phyloP scores from a whole-genome alignment of 768 basidiomycete genomes.

The Crucibulum laeve region DNA sequence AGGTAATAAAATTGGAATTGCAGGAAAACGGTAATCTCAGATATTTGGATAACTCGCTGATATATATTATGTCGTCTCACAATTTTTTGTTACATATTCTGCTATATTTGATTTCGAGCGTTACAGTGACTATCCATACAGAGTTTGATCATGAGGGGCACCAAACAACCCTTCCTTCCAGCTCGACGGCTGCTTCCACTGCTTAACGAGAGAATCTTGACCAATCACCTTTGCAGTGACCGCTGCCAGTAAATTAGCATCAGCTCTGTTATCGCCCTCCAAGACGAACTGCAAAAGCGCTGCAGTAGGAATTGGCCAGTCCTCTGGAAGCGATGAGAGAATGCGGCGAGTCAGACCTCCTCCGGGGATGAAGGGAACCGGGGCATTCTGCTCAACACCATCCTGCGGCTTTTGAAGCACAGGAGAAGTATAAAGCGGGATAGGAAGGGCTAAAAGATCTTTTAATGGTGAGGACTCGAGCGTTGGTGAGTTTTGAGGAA shows the following conservation, averaged over 20 bases:
- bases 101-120: conserved; percentile 5
- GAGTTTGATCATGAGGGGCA: conserved; percentile 64
- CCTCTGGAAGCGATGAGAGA: conserved; percentile 48
- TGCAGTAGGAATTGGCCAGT: conserved; percentile 50
- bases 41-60: conserved; percentile 6
- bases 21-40: conserved; percentile 55
- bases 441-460: conserved; percentile 40
- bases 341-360: conserved; percentile 71
- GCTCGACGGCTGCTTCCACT: conserved; percentile 63
- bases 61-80: conserved; percentile 7
- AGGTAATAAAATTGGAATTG: conserved; percentile 46
- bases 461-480: conserved; percentile 40
- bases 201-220: conserved; percentile 21
- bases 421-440: conserved; percentile 51
- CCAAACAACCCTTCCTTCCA: conserved; percentile 72
- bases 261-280: conserved; percentile 78
- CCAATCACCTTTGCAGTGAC: conserved; percentile 46
- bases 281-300: conserved; percentile 70
- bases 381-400: conserved; percentile 18
- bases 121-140: conserved; percentile 50
- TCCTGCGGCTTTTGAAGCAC: conserved; percentile 27
- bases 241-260: conserved; percentile 60
- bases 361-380: conserved; percentile 72
- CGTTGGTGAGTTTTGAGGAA: conserved; percentile 36
- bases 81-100: conserved; percentile 7